Conservation (phyloP, 1,139 yeast genomes). For the Trichomonascaceae sp. region DNA sequence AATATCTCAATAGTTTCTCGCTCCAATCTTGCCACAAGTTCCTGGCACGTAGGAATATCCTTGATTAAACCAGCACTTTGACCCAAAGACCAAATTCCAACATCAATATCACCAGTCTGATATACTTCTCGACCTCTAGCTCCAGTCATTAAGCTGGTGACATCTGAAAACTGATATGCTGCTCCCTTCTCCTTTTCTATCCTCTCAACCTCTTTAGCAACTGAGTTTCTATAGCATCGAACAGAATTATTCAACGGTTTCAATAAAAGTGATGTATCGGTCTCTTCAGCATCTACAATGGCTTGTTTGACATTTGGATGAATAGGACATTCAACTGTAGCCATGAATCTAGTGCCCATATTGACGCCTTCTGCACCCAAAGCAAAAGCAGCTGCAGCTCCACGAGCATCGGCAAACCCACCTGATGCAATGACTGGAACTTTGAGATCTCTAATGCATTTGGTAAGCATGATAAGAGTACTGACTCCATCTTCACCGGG, state of each 20-base stretch:
- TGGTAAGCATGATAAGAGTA: constrained; percentile 28
- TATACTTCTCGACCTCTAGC: constrained; percentile 30
- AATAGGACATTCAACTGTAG: constrained; percentile 32
- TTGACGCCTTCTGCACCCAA: constrained; percentile 33
- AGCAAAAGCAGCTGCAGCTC: constrained; percentile 33
- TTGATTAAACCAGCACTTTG: constrained; percentile 28
- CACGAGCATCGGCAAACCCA: constrained; percentile 34
- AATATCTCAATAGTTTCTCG: constrained; percentile 20
- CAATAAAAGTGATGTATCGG: constrained; percentile 30
- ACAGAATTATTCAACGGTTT: constrained; percentile 31
- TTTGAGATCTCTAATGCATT: constrained; percentile 27
- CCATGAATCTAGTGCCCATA: constrained; percentile 34
- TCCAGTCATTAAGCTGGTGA: constrained; percentile 29
- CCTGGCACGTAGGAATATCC: constrained; percentile 31
- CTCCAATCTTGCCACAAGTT: constrained; percentile 25
- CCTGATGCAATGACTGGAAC: constrained; percentile 34
- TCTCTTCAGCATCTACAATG: constrained; percentile 29
- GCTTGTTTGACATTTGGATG: constrained; percentile 31
- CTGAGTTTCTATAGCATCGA: constrained; percentile 30
- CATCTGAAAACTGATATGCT: constrained; percentile 25
- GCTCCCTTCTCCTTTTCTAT: constrained; percentile 24
- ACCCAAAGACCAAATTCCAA: constrained; percentile 34
- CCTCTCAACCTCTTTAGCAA: constrained; percentile 27
- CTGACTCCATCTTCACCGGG: constrained; percentile 35
- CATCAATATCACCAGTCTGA: constrained; percentile 28